These are phyloP conservation scores for Spathaspora girioi DNA, from an alignment of 805 yeast genomes.

Conservation along the genomic window DNA sequence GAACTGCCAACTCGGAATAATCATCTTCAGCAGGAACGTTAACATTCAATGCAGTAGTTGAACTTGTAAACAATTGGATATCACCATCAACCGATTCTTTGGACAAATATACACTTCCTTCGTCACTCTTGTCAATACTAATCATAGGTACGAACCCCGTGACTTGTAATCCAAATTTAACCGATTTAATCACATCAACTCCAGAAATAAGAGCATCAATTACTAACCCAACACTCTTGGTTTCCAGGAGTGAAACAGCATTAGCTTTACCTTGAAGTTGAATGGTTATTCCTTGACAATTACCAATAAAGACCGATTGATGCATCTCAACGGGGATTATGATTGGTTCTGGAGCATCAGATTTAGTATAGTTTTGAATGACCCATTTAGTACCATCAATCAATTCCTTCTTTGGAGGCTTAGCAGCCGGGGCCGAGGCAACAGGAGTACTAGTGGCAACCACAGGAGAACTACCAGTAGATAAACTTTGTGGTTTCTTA, in stretches of 20 bases:
- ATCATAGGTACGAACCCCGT: conserved; percentile 79
- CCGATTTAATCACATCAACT: conserved; percentile 79
- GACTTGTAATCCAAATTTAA: conserved; percentile 80
- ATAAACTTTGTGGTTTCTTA: conserved; percentile 59
- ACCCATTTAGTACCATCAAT: conserved; percentile 84
- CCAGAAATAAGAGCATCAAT: conserved; percentile 85
- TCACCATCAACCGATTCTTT: conserved; percentile 66
- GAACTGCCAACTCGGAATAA: conserved; percentile 75
- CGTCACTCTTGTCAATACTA: conserved; percentile 84
- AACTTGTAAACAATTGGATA: conserved; percentile 69
- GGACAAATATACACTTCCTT: conserved; percentile 76
- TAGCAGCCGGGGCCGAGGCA: conserved; percentile 29
- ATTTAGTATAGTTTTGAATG: conserved; percentile 69
- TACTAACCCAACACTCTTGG: conserved; percentile 70
- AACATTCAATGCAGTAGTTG: conserved; percentile 80
- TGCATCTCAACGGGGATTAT: conserved; percentile 75
- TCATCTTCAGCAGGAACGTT: conserved; percentile 76
- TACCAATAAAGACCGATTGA: conserved; percentile 87
- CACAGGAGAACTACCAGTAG: conserved; percentile 47
- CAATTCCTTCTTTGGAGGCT: conserved; percentile 57
- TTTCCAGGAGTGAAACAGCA: conserved; percentile 75
- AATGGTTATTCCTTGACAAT: conserved; percentile 67
- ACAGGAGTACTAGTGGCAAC: conserved; percentile 36
- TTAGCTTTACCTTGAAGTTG: conserved; percentile 90
- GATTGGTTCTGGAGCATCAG: conserved; percentile 43